Base-by-base conservation (phyloP, 257 asterid genomes). In the Avicennia marina region DNA sequence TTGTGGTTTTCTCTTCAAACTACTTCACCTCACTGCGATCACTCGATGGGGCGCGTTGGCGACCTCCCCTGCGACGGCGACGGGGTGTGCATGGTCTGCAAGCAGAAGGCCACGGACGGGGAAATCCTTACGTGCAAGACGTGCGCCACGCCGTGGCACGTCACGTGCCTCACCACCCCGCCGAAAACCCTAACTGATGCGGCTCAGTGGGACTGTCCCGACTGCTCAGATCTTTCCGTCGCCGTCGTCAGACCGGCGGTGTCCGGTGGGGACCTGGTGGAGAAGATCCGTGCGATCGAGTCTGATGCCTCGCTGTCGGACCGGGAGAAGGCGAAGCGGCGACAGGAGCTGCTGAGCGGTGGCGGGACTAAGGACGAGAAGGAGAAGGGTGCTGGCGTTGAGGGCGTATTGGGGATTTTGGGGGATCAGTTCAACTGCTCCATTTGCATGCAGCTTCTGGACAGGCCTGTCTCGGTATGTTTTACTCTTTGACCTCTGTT, bases 391-490 rank as follows among this genome's bases (percentile, higher is more conserved):
- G 62, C 63, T 4, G 72, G 44, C 47, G 52, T 22, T 6, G 76
- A 72, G 33, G 87, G 80, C 18, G 79, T 68, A 62, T 74, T 78
- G 63, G 77, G 68, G 71, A 74, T 82, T 64, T 68, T 90, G 15
- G 96, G 88, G n/a, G 81, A 76, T 52, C 58, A 71, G 72, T 77
- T 87, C 51, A 75, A 82, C 65, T 90, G 98, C 78, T 84, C 96
- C 56, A 82, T 90, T 22, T 90, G 98, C 95, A 87, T 87, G 98
- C 95, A 84, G 50, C 84, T 84, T 19, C 94, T 89, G 20, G 96
- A 90, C 9, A 67, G 84, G 60, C 98, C 98, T 19, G 89, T 87
- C 9, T 76, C 98, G 68, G 98, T 90, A 64, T 54, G 84, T 39
- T 62, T 62, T 49, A 11, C 26, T 65, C 36, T 7, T 16, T 41